A percentile compares a stretch with the other conserved stretches of the same genome.
phyloP scores from a whole-genome alignment of 2,329 filamentous ascomycete species.

The Akanthomyces muscarius region DNA sequence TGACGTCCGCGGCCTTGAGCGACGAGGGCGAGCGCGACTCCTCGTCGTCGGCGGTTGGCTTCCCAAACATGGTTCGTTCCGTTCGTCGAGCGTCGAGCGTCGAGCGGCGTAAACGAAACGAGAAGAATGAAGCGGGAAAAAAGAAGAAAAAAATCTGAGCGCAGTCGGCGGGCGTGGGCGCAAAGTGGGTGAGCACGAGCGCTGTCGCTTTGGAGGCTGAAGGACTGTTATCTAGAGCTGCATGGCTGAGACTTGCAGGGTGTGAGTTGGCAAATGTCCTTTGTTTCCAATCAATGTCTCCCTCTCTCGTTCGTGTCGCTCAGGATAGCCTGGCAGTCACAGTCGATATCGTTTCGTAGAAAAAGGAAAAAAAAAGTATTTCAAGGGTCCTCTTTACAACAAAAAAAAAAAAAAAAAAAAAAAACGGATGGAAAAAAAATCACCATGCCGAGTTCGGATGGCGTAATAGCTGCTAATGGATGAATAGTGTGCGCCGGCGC shows the following conservation, averaged over 20 bases:
- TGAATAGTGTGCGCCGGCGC: neutral
- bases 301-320: neutral
- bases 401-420: neutral
- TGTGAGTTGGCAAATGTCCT: neutral
- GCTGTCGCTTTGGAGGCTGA: no score
- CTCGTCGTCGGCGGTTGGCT: neutral
- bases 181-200: no score
- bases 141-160: neutral
- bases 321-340: no score
- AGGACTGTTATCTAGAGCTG: neutral
- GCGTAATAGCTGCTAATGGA: neutral
- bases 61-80: neutral
- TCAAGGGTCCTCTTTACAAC: neutral
- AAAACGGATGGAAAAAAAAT: neutral
- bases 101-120: no score
- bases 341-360: neutral
- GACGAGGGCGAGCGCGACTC: neutral
- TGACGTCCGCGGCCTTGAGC: neutral
- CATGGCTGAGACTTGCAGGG: neutral
- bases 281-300: neutral
- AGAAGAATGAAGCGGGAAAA: no score
- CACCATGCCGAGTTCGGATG: constrained; percentile 17
- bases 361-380: neutral
- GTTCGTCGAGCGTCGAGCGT: neutral
- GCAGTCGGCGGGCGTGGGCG: no score